Conservation (phyloP, 306 rosid genomes). For the Fagus crenata region DNA sequence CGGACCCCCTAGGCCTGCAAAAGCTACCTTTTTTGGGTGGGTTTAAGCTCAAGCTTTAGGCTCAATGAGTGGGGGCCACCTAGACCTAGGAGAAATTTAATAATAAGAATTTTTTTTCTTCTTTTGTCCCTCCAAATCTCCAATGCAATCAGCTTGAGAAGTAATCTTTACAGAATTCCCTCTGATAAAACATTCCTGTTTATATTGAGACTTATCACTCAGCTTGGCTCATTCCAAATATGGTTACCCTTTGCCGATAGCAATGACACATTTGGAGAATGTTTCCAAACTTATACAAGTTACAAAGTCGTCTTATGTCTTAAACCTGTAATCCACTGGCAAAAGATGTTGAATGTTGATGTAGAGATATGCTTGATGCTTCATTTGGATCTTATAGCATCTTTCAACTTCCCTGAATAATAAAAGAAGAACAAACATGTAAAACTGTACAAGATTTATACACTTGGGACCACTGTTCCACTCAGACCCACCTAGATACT, state of each 20-base stretch:
- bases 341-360: not conserved
- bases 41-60: too few relatives aligned
- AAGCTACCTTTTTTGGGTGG: too few relatives aligned
- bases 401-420: not conserved
- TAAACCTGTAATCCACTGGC: not conserved
- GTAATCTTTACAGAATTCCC: too few relatives aligned
- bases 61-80: too few relatives aligned
- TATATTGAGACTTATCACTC: not conserved
- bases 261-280: not conserved
- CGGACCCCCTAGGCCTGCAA: too few relatives aligned
- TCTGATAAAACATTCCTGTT: not conserved
- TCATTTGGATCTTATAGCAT: conserved; percentile 1
- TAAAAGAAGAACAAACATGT: not conserved
- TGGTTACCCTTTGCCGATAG: not conserved
- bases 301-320: not conserved
- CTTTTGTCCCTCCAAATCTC: too few relatives aligned
- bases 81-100: too few relatives aligned
- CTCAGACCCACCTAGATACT: not conserved
- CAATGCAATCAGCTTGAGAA: too few relatives aligned
- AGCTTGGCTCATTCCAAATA: not conserved
- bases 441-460: not conserved
- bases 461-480: conserved; percentile 2
- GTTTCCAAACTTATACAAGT: not conserved
- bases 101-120: too few relatives aligned
- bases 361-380: too few relatives aligned